Evolutionary conservation across 495 filamentous ascomycete genomes (phyloP), one percentile per base, ranked within the genome.

Genomic region (Apiosordaria backusii): DNA sequence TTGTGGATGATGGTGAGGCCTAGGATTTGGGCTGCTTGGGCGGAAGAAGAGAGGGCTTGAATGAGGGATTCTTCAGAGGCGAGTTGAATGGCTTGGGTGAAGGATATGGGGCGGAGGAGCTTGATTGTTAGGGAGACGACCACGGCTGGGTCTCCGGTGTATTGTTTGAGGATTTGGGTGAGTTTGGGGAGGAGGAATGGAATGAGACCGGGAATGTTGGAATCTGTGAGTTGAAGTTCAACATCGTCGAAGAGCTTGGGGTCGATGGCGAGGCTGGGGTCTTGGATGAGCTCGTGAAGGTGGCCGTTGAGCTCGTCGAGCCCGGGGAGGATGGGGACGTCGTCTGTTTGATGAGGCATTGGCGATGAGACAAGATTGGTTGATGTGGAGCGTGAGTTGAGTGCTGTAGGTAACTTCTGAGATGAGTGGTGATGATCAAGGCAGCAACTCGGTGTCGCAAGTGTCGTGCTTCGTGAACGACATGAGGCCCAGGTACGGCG

Each of bases 1-100:
- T 96, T 96, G 67, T 84, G 82, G 57, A 97, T 76, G 62, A 96
- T 75, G 3, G 84, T 80, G 26, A 96, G 82, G 62, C 85, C 89
- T 21, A 94, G 82, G 13, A 88, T 70, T 70, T 94, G 92, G 70
- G 90, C 86, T 0, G 88, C 84, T 18, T 83, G 80, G 3, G 86
- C 84, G 0, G 87, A 84, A 4, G 87, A 86, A 52, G 79, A 77
- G 57, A 92, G 82, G 1, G 82, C 83, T 57, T 81, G 77, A 50
- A 84, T 76, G 6, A 90, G 70, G 40, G 83, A 79, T 4, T 82
- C 83, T 60, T 83, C 77, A 16, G 85, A 79, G 9, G 85, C 82
- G 18, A 87, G 73, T n/a, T 77, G 78, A 35, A 85, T 71, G 29
- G 84, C 71, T 24, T 85, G 77, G 22, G 76, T 75, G 71, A 88